Base-by-base conservation (phyloP, 1,284 basidiomycete species). In the Cutaneotrichosporon sp. region DNA sequence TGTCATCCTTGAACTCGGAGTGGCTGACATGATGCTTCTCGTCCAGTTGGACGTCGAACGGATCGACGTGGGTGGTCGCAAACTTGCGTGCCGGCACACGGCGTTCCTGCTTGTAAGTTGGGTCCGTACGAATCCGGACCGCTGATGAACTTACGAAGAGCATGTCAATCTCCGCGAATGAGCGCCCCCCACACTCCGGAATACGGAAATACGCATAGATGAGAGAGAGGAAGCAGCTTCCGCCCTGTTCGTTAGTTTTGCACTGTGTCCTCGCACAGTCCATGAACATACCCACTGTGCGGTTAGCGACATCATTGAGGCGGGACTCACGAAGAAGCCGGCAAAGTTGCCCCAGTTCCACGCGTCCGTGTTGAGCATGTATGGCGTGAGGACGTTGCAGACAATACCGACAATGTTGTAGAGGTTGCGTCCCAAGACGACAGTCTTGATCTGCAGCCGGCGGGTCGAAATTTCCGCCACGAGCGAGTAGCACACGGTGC, bases 361-460 rank as follows among this genome's bases (percentile, higher is more conserved):
- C 6, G 70, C 71, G 20, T 62, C 63, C 5, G 75, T 70, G 69
- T 76, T 77, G 58, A 79, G 66, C 75, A 77, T 75, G 61, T 77
- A 75, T 4, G 77, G 77, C 9, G 70, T 72, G 17, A 77, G 61
- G 26, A 76, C 63, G 37, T 62, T 64, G 60, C 62, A 62, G 56
- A 71, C 57, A 57, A 75, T 76, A 59, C 77, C 78, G 61, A 76
- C 72, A 42, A 70, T 54, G 53, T 68, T 68, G 64, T 74, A 75
- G 2, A 63, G 56, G 48, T 64, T 66, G 44, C 80, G 74, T 27
- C 77, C 75, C 22, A 82, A 70, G 1, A 76, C 80, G 56, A 81
- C 74, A 2, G 79, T 78, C 70, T 81, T 81, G 60, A 77, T 74
- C 41, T 75, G 68, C 5, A 79, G 70, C 22, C 78, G 71, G 17